Conservation (phyloP, 768 basidiomycete genomes). For the Obba rivulosa region DNA sequence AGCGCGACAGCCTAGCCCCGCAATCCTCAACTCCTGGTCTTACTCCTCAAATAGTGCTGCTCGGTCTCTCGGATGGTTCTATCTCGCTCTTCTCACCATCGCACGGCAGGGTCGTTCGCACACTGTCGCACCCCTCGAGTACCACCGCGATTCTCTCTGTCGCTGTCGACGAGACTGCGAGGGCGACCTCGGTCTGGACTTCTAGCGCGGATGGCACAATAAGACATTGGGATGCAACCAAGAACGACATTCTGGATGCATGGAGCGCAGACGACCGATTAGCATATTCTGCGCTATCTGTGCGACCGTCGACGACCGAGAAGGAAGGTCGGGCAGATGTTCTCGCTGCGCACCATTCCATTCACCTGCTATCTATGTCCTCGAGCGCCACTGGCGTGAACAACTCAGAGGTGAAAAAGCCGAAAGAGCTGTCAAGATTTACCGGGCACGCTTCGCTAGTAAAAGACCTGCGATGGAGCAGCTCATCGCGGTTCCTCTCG, state of each 20-base stretch:
- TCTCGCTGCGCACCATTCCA: constrained; percentile 56
- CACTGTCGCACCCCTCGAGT: constrained; percentile 50
- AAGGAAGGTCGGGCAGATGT: constrained; percentile 34
- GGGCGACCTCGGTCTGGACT: constrained; percentile 41
- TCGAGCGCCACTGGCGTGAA: constrained; percentile 11
- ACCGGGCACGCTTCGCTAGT: constrained; percentile 63
- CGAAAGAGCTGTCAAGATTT: constrained; percentile 44
- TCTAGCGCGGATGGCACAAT: constrained; percentile 53
- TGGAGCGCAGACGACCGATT: constrained; percentile 56
- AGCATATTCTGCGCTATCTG: constrained; percentile 49
- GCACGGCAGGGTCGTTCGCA: constrained; percentile 50
- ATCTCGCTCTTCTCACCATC: constrained; percentile 56
- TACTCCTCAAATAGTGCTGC: constrained; percentile 40
- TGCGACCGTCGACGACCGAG: constrained; percentile 35
- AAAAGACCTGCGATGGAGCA: constrained; percentile 44
- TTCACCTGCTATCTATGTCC: constrained; percentile 43
- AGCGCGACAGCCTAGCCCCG: constrained; percentile 30
- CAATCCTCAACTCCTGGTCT: constrained; percentile 20
- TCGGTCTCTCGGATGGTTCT: constrained; percentile 61
- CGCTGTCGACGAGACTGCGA: constrained; percentile 26
- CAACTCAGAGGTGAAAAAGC: constrained; percentile 34
- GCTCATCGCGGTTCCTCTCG: constrained; percentile 48
- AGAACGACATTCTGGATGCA: constrained; percentile 40
- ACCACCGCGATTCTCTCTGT: constrained; percentile 48
- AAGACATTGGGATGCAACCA: constrained; percentile 52